These are phyloP conservation scores for Mentha longifolia DNA, from an alignment of 257 asterid genomes.

Conservation along the genomic window DNA sequence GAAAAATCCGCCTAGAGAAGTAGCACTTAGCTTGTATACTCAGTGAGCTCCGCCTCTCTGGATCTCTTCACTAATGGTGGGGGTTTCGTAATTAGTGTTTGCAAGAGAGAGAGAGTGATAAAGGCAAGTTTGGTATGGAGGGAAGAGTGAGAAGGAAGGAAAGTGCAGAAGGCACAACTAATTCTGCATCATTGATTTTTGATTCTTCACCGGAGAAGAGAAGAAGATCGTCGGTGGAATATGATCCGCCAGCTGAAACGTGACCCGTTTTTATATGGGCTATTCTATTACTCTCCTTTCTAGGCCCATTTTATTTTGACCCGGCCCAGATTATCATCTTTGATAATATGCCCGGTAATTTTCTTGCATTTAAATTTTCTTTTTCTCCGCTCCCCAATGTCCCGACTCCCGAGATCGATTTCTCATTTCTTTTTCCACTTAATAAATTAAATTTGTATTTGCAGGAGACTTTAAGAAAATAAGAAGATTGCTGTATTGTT, in stretches of 20 bases:
- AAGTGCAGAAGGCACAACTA: constrained; percentile 36
- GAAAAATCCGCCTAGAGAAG: constrained; percentile 23
- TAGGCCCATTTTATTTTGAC: not conserved
- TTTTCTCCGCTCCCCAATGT: no score
- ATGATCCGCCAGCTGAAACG: constrained; percentile 30
- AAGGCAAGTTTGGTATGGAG: constrained; percentile 25
- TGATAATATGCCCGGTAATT: no score
- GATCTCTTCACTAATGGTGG: constrained; percentile 13
- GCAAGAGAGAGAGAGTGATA: constrained; percentile 11
- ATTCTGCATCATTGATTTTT: constrained; percentile 31
- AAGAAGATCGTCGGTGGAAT: constrained; percentile 51
- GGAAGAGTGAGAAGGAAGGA: constrained; percentile 41
- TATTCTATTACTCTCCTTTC: no score
- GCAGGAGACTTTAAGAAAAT: no score
- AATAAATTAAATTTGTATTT: no score
- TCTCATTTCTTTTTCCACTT: no score
- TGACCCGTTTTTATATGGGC: constrained; percentile 16
- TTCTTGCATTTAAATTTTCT: no score
- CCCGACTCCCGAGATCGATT: no score
- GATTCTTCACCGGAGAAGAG: constrained; percentile 42
- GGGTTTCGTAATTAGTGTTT: constrained; percentile 25
- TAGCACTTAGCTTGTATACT: not conserved
- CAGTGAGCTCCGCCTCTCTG: not conserved
- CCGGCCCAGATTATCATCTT: no score
- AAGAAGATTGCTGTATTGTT: no score